These are phyloP conservation scores for Phytophthora meadii DNA, from an alignment of 352 stramenopile species.

Conservation along the genomic window DNA sequence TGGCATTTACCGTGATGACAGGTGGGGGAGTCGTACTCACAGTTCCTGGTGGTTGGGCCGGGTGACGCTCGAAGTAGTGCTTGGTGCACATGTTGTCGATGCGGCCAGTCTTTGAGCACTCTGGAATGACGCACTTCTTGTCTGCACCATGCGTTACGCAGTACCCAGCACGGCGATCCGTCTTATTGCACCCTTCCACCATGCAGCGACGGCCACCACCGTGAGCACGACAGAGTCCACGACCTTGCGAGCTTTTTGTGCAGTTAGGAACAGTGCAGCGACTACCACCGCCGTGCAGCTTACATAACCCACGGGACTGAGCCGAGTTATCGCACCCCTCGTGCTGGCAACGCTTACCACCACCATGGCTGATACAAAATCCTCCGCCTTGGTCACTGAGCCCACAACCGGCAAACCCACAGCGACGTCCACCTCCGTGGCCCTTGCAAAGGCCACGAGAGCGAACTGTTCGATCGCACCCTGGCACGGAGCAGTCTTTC, in stretches of 20 bases:
- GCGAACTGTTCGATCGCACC: slow-evolving; percentile 77
- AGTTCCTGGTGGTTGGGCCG: slow-evolving; percentile 48
- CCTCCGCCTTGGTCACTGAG: slow-evolving; percentile 82
- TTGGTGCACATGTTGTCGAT: slow-evolving; percentile 88
- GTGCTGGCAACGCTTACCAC: slow-evolving; percentile 81
- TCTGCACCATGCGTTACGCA: slow-evolving; percentile 86
- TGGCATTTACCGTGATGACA: slow-evolving; percentile 47
- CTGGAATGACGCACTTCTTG: slow-evolving; percentile 80
- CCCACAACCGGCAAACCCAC: slow-evolving; percentile 68
- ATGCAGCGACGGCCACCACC: slow-evolving; percentile 85
- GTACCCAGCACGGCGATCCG: slow-evolving; percentile 75
- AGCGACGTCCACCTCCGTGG: slow-evolving; percentile 78
- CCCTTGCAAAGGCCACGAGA: slow-evolving; percentile 84
- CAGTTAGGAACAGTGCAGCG: slow-evolving; percentile 83
- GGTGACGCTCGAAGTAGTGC: slow-evolving; percentile 85
- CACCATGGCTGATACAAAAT: slow-evolving; percentile 85
- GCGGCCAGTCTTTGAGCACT: slow-evolving; percentile 85
- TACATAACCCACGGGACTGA: slow-evolving; percentile 84
- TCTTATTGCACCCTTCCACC: slow-evolving; percentile 88
- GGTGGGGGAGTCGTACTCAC: slow-evolving; percentile 43
- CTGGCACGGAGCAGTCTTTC: slow-evolving; percentile 82
- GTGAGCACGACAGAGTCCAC: slow-evolving; percentile 83
- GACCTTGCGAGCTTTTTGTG: slow-evolving; percentile 88
- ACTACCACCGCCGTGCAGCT: slow-evolving; percentile 80
- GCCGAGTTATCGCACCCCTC: slow-evolving; percentile 84